Conservation (phyloP, 1,284 basidiomycete species). For the Fomitopsis pinicola region DNA sequence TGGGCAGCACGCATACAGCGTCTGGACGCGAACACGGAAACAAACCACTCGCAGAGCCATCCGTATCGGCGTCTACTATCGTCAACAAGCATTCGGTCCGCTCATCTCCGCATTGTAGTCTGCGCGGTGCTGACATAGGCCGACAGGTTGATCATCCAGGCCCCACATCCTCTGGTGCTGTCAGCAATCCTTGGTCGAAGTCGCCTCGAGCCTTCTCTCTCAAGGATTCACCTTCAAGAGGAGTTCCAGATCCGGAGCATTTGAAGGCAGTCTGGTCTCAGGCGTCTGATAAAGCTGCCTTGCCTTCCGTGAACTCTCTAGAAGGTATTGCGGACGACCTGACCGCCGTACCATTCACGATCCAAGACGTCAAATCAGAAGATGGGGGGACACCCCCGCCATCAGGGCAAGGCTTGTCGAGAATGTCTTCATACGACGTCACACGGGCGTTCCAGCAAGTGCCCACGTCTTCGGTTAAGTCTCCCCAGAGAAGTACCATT, state of each 20-base stretch:
- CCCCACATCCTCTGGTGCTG: conserved; percentile 40
- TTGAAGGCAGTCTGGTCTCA: conserved; percentile 83
- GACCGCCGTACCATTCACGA: conserved; percentile 66
- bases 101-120: background rate
- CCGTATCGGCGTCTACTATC: conserved; percentile 18
- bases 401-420: conserved; percentile 46
- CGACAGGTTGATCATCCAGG: background rate
- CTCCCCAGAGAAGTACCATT: conserved; percentile 38
- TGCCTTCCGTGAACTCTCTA: conserved; percentile 69
- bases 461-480: conserved; percentile 45
- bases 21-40: background rate
- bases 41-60: background rate
- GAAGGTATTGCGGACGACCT: conserved; percentile 77
- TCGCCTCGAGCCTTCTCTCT: conserved; percentile 51
- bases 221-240: conserved; percentile 60
- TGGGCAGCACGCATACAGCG: background rate
- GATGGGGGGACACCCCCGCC: conserved; percentile 78
- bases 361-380: conserved; percentile 79
- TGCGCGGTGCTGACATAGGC: background rate
- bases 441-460: conserved; percentile 82
- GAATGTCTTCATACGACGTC: conserved; percentile 76
- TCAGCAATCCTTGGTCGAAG: conserved; percentile 53
- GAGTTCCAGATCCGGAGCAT: conserved; percentile 68
- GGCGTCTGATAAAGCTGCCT: conserved; percentile 57
- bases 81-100: conserved; percentile 32